A percentile compares a stretch with the other conserved stretches of the same genome.
Conservation (phyloP, 345 rosid genomes). For the Heritiera fomes region DNA sequence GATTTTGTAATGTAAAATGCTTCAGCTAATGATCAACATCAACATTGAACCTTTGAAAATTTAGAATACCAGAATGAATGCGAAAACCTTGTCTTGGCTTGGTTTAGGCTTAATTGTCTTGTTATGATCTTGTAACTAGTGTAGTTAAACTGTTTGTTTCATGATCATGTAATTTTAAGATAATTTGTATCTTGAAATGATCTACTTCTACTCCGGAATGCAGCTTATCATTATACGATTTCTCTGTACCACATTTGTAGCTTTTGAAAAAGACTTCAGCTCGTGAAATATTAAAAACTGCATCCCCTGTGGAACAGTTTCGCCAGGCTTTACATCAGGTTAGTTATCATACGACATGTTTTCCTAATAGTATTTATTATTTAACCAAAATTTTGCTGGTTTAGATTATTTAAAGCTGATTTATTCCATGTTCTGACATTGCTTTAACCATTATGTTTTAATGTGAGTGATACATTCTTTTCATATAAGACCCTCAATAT, state of each 20-base stretch:
- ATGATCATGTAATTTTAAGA: constrained; percentile 1
- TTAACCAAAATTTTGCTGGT: neutral
- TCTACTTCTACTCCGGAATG: constrained; percentile 23
- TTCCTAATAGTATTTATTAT: neutral
- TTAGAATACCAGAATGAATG: neutral
- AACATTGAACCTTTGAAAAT: neutral
- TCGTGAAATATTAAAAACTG: constrained; percentile 64
- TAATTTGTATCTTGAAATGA: constrained; percentile 29
- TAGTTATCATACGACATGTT: constrained; percentile 28
- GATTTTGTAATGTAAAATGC: neutral
- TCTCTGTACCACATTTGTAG: constrained; percentile 52
- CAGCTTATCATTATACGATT: constrained; percentile 34
- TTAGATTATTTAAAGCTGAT: neutral
- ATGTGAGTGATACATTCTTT: neutral
- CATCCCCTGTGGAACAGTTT: constrained; percentile 68
- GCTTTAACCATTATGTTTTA: neutral
- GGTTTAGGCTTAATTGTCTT: neutral
- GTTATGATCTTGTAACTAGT: neutral
- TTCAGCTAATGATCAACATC: neutral
- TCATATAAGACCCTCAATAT: neutral
- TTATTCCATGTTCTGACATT: neutral
- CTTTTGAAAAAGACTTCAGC: constrained; percentile 73
- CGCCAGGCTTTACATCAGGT: constrained; percentile 72
- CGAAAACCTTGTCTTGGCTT: neutral
- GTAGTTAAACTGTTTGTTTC: neutral